Base-by-base conservation (phyloP, 495 filamentous ascomycete genomes). In the Aspergillus carlsbadensis region DNA sequence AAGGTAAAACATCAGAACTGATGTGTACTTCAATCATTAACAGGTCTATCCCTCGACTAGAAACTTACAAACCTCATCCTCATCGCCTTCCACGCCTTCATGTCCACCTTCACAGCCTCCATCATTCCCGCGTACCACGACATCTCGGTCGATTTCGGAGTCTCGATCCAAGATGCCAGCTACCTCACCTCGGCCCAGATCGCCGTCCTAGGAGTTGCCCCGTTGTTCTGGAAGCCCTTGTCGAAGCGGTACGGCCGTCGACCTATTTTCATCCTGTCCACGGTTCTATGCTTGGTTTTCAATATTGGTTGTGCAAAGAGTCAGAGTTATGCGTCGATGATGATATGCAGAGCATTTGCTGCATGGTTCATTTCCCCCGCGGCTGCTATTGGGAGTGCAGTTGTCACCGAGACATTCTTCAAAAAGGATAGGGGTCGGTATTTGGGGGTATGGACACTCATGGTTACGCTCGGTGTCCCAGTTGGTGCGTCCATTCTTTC, bases 231-330 rank as follows among this genome's bases (percentile, higher is more conserved):
- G 76, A 76, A 78, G n/a, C 82, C 82, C 0, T 48, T 85, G n/a
- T 78, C 81, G 6, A 81, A 81, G 51, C 69, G 80, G 10, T 84
- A 69, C 52, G 81, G 82, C 4, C 73, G 80, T n/a, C 76, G 81
- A 3, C 78, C 77, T 5, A 70, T 82, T 31, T 76, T 81, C 31
- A 66, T 84, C 7, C 34, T 81, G 6, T 82, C 80, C 6, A 63
- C 76, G 1, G 50, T 80, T 10, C 65, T 71, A 36, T 73, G 76
- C 57, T 59, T 75, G 1, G 64, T 78, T 2, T 75, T 74, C 47
- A 79, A 80, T 15, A 64, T 74, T 14, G 76, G 74, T 21, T 82
- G 79, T 35, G 77, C 74, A 1, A 66, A 71, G 35, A 72, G 73
- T 40, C 53, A 60, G 5, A 69, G 63, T 6, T 83, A 79, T 61